Evolutionary conservation across 768 basidiomycete genomes (phyloP).

Genomic region (Auricularia auricula-judae): DNA sequence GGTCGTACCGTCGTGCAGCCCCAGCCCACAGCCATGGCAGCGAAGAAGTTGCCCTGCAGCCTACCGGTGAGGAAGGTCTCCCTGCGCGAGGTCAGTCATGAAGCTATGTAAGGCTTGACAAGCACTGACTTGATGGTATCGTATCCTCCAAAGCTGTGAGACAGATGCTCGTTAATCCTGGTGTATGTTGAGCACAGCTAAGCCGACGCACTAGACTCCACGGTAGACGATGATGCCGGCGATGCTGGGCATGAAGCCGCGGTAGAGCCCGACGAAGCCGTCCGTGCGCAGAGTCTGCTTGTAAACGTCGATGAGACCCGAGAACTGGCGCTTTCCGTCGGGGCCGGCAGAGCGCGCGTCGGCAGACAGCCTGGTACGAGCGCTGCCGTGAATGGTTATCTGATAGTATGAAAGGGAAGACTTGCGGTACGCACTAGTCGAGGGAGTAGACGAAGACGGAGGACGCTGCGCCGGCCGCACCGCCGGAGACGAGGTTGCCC

Average conservation of each 20-base stretch:
- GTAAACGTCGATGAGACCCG: slow-evolving; percentile 32
- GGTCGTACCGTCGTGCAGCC: slow-evolving; percentile 26
- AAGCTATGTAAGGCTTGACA: background rate
- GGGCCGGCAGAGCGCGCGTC: slow-evolving; percentile 26
- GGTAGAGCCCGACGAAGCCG: slow-evolving; percentile 29
- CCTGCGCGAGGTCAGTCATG: slow-evolving; percentile 1
- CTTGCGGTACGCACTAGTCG: slow-evolving; percentile 23
- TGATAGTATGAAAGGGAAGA: background rate
- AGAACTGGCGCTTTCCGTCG: slow-evolving; percentile 31
- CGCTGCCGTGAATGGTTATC: slow-evolving; percentile 12
- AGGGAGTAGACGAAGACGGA: slow-evolving; percentile 36
- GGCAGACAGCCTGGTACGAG: slow-evolving; percentile 30
- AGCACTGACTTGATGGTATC: slow-evolving; percentile 21
- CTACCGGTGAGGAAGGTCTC: slow-evolving; percentile 28
- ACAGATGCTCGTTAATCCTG: too few relatives aligned
- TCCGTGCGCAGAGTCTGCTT: slow-evolving; percentile 30
- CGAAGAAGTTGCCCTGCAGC: slow-evolving; percentile 28
- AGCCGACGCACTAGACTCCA: slow-evolving; percentile 28
- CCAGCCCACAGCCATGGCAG: slow-evolving; percentile 32
- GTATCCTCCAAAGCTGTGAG: slow-evolving; percentile 30
- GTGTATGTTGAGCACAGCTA: too few relatives aligned
- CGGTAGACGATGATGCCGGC: slow-evolving; percentile 33
- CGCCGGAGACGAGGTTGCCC: slow-evolving; percentile 32
- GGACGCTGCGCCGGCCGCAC: slow-evolving; percentile 31
- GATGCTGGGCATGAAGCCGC: slow-evolving; percentile 32